These are phyloP conservation scores for Naematelia aurantialba DNA, from an alignment of 768 basidiomycete genomes.

Conservation along the genomic window DNA sequence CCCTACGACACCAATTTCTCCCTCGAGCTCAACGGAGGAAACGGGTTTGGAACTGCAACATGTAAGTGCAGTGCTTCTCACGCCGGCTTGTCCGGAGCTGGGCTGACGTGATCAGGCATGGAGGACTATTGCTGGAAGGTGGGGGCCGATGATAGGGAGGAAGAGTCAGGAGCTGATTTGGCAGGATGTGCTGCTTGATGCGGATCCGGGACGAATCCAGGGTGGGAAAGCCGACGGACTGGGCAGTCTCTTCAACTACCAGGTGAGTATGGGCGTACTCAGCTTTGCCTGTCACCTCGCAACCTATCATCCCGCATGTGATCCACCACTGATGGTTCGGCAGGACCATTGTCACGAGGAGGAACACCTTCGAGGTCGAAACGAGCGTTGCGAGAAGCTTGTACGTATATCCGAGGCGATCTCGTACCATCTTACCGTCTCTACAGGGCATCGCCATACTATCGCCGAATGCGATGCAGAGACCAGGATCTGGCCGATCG, in stretches of 20 bases:
- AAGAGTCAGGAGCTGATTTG: not conserved
- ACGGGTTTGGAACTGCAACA: constrained; percentile 36
- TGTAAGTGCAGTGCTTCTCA: constrained; percentile 25
- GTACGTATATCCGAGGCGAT: not conserved
- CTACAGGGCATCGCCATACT: constrained; percentile 2
- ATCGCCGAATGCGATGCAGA: too few species aligned
- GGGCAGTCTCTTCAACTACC: constrained; percentile 33
- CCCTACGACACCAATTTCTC: constrained; percentile 17
- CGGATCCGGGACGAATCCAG: constrained; percentile 24
- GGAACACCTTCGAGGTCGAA: constrained; percentile 21
- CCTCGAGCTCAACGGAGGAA: constrained; percentile 34
- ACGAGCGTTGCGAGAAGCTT: constrained; percentile 6
- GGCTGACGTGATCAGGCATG: constrained; percentile 28
- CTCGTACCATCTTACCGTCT: not conserved
- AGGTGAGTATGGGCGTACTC: constrained; percentile 15
- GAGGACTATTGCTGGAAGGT: constrained; percentile 42
- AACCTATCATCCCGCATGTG: not conserved
- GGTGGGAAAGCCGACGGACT: constrained; percentile 32
- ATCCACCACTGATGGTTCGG: not conserved
- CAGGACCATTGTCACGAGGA: constrained; percentile 33
- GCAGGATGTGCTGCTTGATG: constrained; percentile 31
- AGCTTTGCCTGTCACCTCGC: not conserved
- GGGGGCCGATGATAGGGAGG: not conserved
- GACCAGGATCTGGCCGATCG: not conserved
- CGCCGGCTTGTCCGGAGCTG: not conserved